Evolutionary conservation across 345 rosid species (phyloP).

Genomic region (Linum lewisii): DNA sequence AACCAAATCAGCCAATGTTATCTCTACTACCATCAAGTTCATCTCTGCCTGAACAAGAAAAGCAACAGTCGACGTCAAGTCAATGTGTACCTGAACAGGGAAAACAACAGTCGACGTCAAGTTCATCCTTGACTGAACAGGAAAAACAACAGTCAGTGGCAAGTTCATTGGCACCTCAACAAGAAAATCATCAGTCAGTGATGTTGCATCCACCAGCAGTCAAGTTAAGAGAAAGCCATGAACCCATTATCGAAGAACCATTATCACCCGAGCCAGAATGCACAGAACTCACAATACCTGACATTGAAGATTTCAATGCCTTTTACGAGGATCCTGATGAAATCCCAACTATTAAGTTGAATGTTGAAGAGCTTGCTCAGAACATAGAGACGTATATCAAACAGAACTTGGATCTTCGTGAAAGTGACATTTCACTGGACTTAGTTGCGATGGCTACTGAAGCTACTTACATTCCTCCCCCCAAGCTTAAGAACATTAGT

Average conservation of each 20-base stretch:
- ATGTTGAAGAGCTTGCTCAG: constrained; percentile 24
- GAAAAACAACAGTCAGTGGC: no score
- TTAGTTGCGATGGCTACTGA: constrained; percentile 33
- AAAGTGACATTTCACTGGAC: constrained; percentile 30
- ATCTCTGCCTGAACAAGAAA: no score
- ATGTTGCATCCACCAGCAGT: background rate
- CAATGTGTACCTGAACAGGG: no score
- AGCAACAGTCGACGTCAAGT: no score
- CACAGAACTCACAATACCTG: constrained; percentile 9
- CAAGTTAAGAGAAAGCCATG: background rate
- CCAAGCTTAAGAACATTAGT: constrained; percentile 27
- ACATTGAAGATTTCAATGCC: constrained; percentile 38
- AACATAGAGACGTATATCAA: constrained; percentile 22
- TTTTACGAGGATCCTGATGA: constrained; percentile 25
- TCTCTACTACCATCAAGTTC: background rate
- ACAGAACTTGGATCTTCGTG: constrained; percentile 14
- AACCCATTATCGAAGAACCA: constrained; percentile 25
- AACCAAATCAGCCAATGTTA: constrained; percentile 1
- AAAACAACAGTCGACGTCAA: no score
- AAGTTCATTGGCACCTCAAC: background rate
- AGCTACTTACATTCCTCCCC: constrained; percentile 37
- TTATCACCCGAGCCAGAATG: constrained; percentile 21
- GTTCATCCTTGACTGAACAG: no score
- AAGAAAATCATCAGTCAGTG: background rate
- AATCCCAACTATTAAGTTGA: constrained; percentile 35